phyloP scores from a whole-genome alignment of 1,284 basidiomycete species.

The Ustilago xerochloae region DNA sequence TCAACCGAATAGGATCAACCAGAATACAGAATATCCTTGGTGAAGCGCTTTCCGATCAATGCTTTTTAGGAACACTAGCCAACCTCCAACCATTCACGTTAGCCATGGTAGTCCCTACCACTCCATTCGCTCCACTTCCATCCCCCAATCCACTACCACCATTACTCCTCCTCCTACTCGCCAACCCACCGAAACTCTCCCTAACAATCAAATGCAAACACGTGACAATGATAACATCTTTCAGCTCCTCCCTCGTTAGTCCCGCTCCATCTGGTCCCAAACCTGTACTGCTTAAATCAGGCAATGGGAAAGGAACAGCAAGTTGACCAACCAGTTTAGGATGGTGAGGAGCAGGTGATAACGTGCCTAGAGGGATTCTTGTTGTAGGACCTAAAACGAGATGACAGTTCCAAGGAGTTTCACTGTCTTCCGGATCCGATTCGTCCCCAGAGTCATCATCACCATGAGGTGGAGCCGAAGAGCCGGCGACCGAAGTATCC shows the following conservation, averaged over 20 bases:
- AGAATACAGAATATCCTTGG: not conserved
- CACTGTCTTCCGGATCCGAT: slow-evolving; percentile 90
- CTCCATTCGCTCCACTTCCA: not conserved
- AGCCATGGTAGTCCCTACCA: too few relatives aligned
- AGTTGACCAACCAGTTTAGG: slow-evolving; percentile 92
- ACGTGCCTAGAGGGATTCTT: slow-evolving; percentile 71
- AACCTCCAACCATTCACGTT: slow-evolving; percentile 42
- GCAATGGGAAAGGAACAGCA: slow-evolving; percentile 84
- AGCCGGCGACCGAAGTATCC: slow-evolving; percentile 42
- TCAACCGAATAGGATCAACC: not conserved
- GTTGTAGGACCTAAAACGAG: slow-evolving; percentile 68
- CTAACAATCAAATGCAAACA: slow-evolving; percentile 91
- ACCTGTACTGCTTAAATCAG: slow-evolving; percentile 56
- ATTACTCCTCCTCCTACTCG: slow-evolving; percentile 74
- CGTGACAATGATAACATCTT: slow-evolving; percentile 88
- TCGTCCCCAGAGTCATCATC: slow-evolving; percentile 44
- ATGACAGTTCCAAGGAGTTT: slow-evolving; percentile 89
- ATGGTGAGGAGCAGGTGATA: slow-evolving; percentile 89
- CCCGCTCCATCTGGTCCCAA: slow-evolving; percentile 59
- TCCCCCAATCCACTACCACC: slow-evolving; percentile 68
- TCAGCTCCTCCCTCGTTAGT: slow-evolving; percentile 86
- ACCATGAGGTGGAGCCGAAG: slow-evolving; percentile 25
- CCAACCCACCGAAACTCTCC: slow-evolving; percentile 90
- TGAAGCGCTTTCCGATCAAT: not conserved
- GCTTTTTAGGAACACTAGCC: slow-evolving; percentile 44